Conservation (phyloP, 345 rosid species). For the Citrus sinensis region DNA sequence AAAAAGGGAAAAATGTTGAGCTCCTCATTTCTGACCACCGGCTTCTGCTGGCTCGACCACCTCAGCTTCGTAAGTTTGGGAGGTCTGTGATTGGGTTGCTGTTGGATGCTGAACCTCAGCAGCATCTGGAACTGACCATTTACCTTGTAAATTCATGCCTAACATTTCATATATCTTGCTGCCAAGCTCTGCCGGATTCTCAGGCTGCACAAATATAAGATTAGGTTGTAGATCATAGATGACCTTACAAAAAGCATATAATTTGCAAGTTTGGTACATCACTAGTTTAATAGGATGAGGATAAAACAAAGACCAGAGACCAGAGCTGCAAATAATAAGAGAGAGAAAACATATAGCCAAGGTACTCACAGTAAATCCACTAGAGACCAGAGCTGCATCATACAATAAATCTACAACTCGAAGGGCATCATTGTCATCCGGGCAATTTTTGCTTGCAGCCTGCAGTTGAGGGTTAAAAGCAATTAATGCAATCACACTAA, state of each 20-base stretch:
- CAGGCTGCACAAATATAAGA: constrained; percentile 55
- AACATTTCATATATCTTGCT: constrained; percentile 99
- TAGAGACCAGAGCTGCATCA: constrained; percentile 88
- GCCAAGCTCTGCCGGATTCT: constrained; percentile 88
- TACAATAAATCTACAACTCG: constrained; percentile 86
- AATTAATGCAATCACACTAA: background rate
- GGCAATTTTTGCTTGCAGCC: constrained; percentile 74
- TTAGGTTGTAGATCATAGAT: background rate
- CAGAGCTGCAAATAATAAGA: background rate
- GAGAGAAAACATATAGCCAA: background rate
- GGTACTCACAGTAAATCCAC: constrained; percentile 85
- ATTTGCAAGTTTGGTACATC: background rate
- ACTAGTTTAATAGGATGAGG: background rate
- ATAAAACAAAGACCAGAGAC: background rate
- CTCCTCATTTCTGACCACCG: constrained; percentile 55
- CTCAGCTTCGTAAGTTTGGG: constrained; percentile 71
- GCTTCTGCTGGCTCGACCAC: constrained; percentile 74
- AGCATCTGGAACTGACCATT: constrained; percentile 55
- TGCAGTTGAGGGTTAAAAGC: constrained; percentile 21
- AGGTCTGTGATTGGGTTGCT: constrained; percentile 17
- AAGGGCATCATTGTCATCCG: constrained; percentile 75
- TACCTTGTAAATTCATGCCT: constrained; percentile 74
- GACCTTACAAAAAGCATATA: background rate
- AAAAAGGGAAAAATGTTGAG: background rate
- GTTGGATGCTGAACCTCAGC: constrained; percentile 27